Conservation (phyloP, 805 yeast genomes). For the Kluyveromyces dobzhanskii region DNA sequence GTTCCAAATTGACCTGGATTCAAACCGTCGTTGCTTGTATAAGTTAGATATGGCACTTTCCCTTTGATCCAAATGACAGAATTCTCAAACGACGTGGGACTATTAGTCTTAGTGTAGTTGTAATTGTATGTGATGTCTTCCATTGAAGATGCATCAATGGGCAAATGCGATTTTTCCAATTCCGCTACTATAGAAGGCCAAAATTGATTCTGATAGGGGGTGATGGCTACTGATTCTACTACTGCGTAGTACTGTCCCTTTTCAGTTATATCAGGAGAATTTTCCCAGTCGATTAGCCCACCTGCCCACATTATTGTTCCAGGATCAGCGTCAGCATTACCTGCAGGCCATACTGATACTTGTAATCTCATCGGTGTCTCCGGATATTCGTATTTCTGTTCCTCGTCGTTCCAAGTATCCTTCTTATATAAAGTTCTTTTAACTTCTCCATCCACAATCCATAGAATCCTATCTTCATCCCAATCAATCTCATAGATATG, state of each 20-base stretch:
- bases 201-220: slow-evolving; percentile 44
- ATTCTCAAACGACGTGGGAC: not conserved
- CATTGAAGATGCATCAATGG: not conserved
- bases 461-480: slow-evolving; percentile 59
- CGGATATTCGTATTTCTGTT: slow-evolving; percentile 48
- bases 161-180: slow-evolving; percentile 4
- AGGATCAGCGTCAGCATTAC: slow-evolving; percentile 39
- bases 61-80: not conserved
- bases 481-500: slow-evolving; percentile 78
- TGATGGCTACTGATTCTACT: slow-evolving; percentile 47
- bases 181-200: slow-evolving; percentile 10
- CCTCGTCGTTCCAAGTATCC: slow-evolving; percentile 57
- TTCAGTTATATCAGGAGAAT: slow-evolving; percentile 55
- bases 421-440: slow-evolving; percentile 55
- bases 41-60: not conserved
- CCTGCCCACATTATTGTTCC: slow-evolving; percentile 87
- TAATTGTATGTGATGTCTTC: slow-evolving; percentile 3
- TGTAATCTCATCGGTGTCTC: slow-evolving; percentile 73
- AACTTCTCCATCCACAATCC: slow-evolving; percentile 62
- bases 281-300: slow-evolving; percentile 75
- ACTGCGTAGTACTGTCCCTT: slow-evolving; percentile 70
- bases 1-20: not conserved
- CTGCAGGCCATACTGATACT: slow-evolving; percentile 75
- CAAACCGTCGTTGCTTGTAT: not conserved
- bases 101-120: not conserved